Evolutionary conservation across 140 eudicot species (phyloP), one percentile per base, ranked within the genome.

Genomic region (Erigeron philadelphicus): DNA sequence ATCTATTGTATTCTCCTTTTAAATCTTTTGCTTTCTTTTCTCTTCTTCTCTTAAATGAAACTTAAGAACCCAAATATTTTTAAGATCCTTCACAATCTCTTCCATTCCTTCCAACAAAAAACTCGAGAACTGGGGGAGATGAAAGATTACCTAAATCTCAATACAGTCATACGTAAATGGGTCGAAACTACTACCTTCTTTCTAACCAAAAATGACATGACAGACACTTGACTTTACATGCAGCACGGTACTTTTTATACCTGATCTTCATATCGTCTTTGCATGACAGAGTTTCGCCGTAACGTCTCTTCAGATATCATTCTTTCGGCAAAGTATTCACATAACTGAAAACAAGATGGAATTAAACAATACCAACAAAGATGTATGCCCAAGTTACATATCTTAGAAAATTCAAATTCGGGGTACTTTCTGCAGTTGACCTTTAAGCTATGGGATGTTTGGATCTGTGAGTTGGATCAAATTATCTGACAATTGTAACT

Each of bases 281-380:
- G 95, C 97, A 84, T 85, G 63, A 91, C 96, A 57, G 54, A 54
- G 77, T 91, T 88, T 82, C 89, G 86, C 60, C 70, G 79, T 59
- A 91, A 57, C 21, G 95, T 84, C 78, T 88, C 95, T 59, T 70
- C 76, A 9, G 95, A 85, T 77, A 90, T 90, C 96, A 87, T 85
- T 81, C 96, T 84, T 68, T 81, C 87, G 21, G 96, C 72, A 80
- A 91, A 91, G 70, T 86, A 91, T n/a, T 74, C 83, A 67, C 67
- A 68, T 61, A 91, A 72, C 97, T 88, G 86, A 74, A 44, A 67
- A 75, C 56, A 72, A 41, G 7, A 38, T 43, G 65, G 60, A 12
- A 61, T 60, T 57, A 80, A 45, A 49, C 64, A 43, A 45, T 42
- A 18, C n/a, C 6, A 50, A 13, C 53, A 40, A 18, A 41, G 11